A percentile compares a stretch with the other conserved stretches of the same genome.
Evolutionary conservation across 306 rosid species (phyloP).

Genomic region (Medicago lupulina): DNA sequence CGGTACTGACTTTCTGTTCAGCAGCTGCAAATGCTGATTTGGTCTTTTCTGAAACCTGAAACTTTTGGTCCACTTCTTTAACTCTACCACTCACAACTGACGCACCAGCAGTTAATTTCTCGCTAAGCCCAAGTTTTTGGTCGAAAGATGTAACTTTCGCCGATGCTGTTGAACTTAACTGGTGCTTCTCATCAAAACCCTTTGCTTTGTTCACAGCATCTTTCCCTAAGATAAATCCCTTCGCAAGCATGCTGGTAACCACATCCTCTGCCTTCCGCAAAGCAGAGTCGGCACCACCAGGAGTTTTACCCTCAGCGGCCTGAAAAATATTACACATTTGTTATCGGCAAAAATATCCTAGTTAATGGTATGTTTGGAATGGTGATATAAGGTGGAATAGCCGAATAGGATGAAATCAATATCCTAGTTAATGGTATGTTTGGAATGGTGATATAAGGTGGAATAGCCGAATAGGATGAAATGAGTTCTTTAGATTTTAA

Average conservation of each 20-base stretch:
- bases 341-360: constrained; percentile 15
- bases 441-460: background rate
- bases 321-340: constrained; percentile 41
- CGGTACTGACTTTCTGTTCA: constrained; percentile 82
- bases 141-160: constrained; percentile 83
- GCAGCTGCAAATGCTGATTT: constrained; percentile 92
- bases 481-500: background rate
- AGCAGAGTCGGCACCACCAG: constrained; percentile 74
- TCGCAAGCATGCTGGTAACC: constrained; percentile 89
- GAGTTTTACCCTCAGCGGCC: constrained; percentile 58
- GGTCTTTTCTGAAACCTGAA: constrained; percentile 97
- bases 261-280: constrained; percentile 92
- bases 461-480: background rate
- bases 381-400: background rate
- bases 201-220: constrained; percentile 90
- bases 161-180: constrained; percentile 80
- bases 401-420: background rate
- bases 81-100: constrained; percentile 76
- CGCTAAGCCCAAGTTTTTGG: constrained; percentile 87
- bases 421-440: constrained; percentile 2
- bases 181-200: constrained; percentile 86
- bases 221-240: constrained; percentile 89
- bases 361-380: background rate
- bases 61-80: constrained; percentile 90
- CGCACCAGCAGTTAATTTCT: constrained; percentile 85